These are phyloP conservation scores for Rhizopus sp. DNA, from an alignment of 371 early-diverging fungal genomes.

Conservation along the genomic window DNA sequence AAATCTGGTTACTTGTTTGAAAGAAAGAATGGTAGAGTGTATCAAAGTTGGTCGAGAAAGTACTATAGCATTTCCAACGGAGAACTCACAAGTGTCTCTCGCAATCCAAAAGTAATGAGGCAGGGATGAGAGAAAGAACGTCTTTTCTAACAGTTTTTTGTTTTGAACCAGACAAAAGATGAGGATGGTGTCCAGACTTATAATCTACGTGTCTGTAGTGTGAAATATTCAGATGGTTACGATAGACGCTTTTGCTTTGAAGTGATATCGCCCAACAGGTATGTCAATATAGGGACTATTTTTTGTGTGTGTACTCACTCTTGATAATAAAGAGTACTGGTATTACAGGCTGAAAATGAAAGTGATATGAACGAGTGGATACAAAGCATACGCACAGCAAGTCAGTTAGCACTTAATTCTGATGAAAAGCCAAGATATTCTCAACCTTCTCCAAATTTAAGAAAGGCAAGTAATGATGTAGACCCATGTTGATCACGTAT, in stretches of 20 bases:
- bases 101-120: constrained; percentile 49
- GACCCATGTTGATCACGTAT: background rate
- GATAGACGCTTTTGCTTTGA: constrained; percentile 88
- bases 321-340: constrained; percentile 48
- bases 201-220: constrained; percentile 78
- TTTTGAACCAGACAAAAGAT: constrained; percentile 28
- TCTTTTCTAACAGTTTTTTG: background rate
- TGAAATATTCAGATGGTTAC: constrained; percentile 63
- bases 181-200: constrained; percentile 48
- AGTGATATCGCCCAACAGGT: constrained; percentile 80
- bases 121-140: background rate
- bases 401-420: constrained; percentile 66
- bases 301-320: background rate
- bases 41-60: constrained; percentile 75
- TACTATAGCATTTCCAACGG: constrained; percentile 74
- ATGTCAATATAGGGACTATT: constrained; percentile 11
- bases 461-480: constrained; percentile 15
- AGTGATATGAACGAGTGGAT: constrained; percentile 84
- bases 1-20: constrained; percentile 80
- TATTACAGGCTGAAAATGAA: constrained; percentile 84
- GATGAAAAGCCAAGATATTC: constrained; percentile 40
- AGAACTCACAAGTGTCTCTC: constrained; percentile 53
- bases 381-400: constrained; percentile 67
- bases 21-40: constrained; percentile 66
- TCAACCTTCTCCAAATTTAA: constrained; percentile 21